phyloP scores from a whole-genome alignment of 2,329 filamentous ascomycete genomes.

The Cladosporium sp. region DNA sequence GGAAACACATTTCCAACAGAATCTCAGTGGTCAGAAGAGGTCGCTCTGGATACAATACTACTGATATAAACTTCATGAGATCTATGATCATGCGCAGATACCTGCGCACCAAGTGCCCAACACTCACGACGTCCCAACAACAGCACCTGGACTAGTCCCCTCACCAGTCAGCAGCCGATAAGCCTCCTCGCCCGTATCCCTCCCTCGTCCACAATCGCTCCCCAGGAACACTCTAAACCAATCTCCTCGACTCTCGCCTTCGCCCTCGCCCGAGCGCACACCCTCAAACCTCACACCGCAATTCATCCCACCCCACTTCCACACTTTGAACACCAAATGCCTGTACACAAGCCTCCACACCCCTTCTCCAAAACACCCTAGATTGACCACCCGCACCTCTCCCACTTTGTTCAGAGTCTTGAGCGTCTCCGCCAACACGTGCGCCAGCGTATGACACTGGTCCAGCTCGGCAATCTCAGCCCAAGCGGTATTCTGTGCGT shows the following conservation, averaged over 20 bases:
- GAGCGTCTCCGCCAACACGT: constrained; percentile 34
- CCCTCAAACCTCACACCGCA: constrained; percentile 28
- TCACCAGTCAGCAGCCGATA: constrained; percentile 21
- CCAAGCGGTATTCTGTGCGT: constrained; percentile 25
- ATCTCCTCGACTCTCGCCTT: constrained; percentile 14
- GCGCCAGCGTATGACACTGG: constrained; percentile 33
- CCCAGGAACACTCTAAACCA: constrained; percentile 13
- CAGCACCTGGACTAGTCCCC: constrained; percentile 17
- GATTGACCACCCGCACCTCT: constrained; percentile 29
- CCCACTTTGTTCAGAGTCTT: constrained; percentile 28
- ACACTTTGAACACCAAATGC: constrained; percentile 30
- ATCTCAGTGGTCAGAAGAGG: too few relatives aligned
- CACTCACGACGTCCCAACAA: neutral
- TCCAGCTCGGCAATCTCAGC: constrained; percentile 33
- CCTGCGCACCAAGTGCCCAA: too few relatives aligned
- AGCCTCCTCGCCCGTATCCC: constrained; percentile 28
- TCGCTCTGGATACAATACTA: too few relatives aligned
- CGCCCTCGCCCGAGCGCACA: neutral
- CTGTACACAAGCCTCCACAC: constrained; percentile 34
- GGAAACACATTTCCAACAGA: too few relatives aligned
- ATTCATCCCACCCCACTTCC: constrained; percentile 31
- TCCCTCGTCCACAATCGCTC: constrained; percentile 1
- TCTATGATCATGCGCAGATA: too few relatives aligned
- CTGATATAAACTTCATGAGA: too few relatives aligned
- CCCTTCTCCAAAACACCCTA: constrained; percentile 29